A percentile compares a stretch with the other conserved stretches of the same genome.
phyloP scores from a whole-genome alignment of 2,329 filamentous ascomycete genomes.

The Ophiostoma piceae region DNA sequence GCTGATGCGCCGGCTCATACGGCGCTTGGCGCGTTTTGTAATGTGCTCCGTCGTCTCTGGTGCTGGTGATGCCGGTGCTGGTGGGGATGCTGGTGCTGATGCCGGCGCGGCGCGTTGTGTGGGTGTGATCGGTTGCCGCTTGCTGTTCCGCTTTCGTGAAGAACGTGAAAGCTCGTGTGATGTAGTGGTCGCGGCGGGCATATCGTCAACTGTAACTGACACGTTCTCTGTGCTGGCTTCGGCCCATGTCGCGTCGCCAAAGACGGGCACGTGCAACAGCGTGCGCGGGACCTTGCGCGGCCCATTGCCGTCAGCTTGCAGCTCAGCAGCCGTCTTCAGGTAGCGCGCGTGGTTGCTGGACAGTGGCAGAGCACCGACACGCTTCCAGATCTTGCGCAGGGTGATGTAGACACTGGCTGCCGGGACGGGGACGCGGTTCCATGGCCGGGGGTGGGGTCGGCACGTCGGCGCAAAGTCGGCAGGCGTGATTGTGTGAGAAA shows the following conservation, averaged over 20 bases:
- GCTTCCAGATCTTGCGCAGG: conserved; percentile 34
- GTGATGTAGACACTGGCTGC: conserved; percentile 21
- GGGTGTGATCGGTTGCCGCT: conserved; percentile 32
- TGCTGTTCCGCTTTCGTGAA: conserved; percentile 34
- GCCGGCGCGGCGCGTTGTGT: neutral
- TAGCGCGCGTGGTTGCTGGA: conserved; percentile 24
- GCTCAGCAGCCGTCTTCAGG: conserved; percentile 30
- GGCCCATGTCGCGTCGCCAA: conserved; percentile 29
- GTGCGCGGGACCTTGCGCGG: conserved; percentile 36
- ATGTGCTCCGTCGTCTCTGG: conserved; percentile 28
- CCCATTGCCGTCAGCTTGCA: conserved; percentile 34
- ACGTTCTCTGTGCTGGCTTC: neutral
- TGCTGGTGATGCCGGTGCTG: neutral
- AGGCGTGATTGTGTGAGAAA: conserved; percentile 27
- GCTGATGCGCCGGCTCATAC: conserved; percentile 32
- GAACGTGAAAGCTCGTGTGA: conserved; percentile 27
- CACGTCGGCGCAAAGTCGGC: conserved; percentile 28
- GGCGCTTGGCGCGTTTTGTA: conserved; percentile 29
- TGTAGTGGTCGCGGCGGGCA: neutral
- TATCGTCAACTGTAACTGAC: neutral
- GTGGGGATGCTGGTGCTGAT: neutral
- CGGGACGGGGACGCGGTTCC: conserved; percentile 34
- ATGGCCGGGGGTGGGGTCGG: conserved; percentile 29
- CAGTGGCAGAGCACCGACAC: conserved; percentile 28
- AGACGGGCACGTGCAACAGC: conserved; percentile 33